These are phyloP conservation scores for Aureobasidium sp. DNA, from an alignment of 2,329 filamentous ascomycete species.

Conservation along the genomic window DNA sequence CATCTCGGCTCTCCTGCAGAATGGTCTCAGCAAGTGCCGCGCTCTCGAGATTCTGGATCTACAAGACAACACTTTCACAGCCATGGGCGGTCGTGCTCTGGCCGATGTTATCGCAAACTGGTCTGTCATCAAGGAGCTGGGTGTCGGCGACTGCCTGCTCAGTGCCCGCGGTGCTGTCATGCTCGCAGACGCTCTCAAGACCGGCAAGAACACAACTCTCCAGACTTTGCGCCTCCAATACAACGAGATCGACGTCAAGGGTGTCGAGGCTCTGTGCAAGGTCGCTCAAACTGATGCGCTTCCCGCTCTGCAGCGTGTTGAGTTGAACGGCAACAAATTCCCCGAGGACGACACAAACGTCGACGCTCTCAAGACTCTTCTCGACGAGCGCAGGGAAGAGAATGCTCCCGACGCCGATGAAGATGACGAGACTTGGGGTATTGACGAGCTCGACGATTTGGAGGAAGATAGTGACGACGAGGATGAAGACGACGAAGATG, in stretches of 20 bases:
- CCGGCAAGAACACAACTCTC: conserved; percentile 71
- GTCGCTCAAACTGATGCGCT: conserved; percentile 59
- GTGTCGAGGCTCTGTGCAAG: conserved; percentile 62
- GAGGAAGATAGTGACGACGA: conserved; percentile 65
- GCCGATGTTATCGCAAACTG: conserved; percentile 68
- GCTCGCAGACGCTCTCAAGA: conserved; percentile 64
- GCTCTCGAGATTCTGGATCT: conserved; percentile 73
- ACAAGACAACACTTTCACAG: conserved; percentile 95
- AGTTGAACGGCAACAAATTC: conserved; percentile 96
- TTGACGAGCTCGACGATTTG: conserved; percentile 81
- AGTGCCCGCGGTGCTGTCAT: conserved; percentile 68
- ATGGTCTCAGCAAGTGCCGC: conserved; percentile 66
- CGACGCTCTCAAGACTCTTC: conserved; percentile 54
- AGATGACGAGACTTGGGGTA: conserved; percentile 68
- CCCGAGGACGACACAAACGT: conserved; percentile 74
- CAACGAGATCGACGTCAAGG: conserved; percentile 82
- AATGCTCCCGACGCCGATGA: conserved; percentile 52
- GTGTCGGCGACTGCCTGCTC: conserved; percentile 81
- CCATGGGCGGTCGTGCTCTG: conserved; percentile 69
- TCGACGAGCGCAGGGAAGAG: conserved; percentile 53
- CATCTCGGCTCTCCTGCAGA: conserved; percentile 69
- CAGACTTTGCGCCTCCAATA: conserved; percentile 80
- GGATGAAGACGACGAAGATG: conserved; percentile 52
- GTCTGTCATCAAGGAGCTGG: conserved; percentile 71
- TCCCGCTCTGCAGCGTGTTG: conserved; percentile 73